Evolutionary conservation across 169 alveolate genomes (phyloP).

Genomic region (Blepharisma undulans): DNA sequence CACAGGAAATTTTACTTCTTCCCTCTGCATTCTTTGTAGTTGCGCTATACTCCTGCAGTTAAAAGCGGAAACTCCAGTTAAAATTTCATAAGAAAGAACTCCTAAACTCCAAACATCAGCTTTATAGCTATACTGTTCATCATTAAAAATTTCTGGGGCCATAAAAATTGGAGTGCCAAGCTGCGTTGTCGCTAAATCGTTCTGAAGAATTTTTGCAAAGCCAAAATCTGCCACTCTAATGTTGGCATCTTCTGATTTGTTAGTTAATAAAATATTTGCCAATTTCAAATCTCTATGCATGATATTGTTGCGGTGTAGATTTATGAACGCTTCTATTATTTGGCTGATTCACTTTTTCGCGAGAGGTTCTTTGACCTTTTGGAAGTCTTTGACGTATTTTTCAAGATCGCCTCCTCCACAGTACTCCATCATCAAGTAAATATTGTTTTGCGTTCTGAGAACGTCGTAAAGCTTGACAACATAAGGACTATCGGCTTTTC

Average conservation of each 20-base stretch:
- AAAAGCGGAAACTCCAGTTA: conserved; percentile 11
- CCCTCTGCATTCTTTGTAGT: background rate
- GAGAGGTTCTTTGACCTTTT: conserved; percentile 37
- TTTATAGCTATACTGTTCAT: conserved; percentile 38
- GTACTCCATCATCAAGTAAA: conserved; percentile 53
- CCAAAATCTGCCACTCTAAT: conserved; percentile 63
- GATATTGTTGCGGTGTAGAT: conserved; percentile 35
- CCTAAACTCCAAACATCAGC: conserved; percentile 69
- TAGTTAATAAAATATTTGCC: conserved; percentile 53
- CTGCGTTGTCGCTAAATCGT: conserved; percentile 40
- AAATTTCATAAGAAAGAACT: conserved; percentile 46
- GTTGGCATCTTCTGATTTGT: conserved; percentile 36
- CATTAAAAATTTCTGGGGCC: conserved; percentile 61
- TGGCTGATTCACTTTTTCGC: conserved; percentile 43
- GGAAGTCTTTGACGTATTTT: conserved; percentile 24
- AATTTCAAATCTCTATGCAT: conserved; percentile 65
- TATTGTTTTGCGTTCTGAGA: conserved; percentile 10
- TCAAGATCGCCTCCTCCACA: conserved; percentile 51
- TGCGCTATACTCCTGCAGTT: background rate
- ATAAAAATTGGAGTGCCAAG: conserved; percentile 54
- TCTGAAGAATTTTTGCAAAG: conserved; percentile 46
- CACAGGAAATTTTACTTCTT: background rate
- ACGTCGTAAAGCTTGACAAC: background rate
- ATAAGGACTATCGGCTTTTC: background rate
- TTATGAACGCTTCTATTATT: conserved; percentile 50